phyloP scores from a whole-genome alignment of 495 filamentous ascomycete genomes.

The Astrothelium macrocarpum region DNA sequence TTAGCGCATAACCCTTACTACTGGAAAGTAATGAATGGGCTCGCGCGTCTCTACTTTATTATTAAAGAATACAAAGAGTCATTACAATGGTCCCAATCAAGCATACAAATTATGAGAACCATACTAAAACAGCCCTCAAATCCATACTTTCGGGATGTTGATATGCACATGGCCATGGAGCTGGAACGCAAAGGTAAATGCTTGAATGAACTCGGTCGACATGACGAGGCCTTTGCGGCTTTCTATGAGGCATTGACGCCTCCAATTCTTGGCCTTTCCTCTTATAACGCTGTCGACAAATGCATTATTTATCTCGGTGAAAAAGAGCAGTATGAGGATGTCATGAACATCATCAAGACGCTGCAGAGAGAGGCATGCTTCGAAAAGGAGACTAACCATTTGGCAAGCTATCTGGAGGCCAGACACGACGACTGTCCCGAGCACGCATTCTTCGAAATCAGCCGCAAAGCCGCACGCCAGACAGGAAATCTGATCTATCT shows the following conservation, averaged over 20 bases:
- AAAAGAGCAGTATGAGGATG: conserved; percentile 3
- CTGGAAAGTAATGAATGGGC: background rate
- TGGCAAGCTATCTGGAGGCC: background rate
- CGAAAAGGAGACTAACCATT: background rate
- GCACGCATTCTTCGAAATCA: background rate
- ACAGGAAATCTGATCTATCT: conserved; percentile 7
- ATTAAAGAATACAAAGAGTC: background rate
- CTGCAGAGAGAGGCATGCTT: background rate
- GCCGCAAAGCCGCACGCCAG: background rate
- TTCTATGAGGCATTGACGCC: background rate
- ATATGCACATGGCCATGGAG: no score
- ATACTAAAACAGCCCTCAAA: background rate
- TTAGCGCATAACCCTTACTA: background rate
- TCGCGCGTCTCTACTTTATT: background rate
- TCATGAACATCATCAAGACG: conserved; percentile 4
- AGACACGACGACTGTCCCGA: background rate
- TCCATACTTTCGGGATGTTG: no score
- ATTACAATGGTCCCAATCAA: background rate
- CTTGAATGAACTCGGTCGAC: background rate
- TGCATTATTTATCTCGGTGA: conserved; percentile 1
- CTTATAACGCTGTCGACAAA: background rate
- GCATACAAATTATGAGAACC: background rate
- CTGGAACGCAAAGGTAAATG: background rate
- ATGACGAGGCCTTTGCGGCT: background rate
- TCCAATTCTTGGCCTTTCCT: background rate